phyloP scores from a whole-genome alignment of 129 eudicot species.

The Kitagawia praeruptora region DNA sequence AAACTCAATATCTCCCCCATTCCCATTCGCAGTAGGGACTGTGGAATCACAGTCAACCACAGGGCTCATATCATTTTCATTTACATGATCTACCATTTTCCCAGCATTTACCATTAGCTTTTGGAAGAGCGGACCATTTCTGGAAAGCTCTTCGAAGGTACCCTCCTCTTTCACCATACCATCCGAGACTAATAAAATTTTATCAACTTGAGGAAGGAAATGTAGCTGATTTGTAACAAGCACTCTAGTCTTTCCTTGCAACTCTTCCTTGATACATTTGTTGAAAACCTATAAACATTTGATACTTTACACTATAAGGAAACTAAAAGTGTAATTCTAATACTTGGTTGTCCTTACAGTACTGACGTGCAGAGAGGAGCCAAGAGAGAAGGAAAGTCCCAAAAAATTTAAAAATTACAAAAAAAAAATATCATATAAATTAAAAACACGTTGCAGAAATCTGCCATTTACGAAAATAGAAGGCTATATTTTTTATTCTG shows the following conservation, averaged over 20 bases:
- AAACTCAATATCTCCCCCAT: slow-evolving; percentile 31
- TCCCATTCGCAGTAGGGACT: slow-evolving; percentile 35
- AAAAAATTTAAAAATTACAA: no score
- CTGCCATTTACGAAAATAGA: no score
- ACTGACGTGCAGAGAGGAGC: neutral
- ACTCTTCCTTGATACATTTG: slow-evolving; percentile 75
- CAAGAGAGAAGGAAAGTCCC: neutral
- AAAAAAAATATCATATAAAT: no score
- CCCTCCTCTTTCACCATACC: slow-evolving; percentile 91
- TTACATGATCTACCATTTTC: slow-evolving; percentile 72
- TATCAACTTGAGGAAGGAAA: slow-evolving; percentile 87
- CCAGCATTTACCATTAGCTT: slow-evolving; percentile 92
- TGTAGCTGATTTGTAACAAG: slow-evolving; percentile 96
- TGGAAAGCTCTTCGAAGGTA: slow-evolving; percentile 77
- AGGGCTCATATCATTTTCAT: slow-evolving; percentile 31
- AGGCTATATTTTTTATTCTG: neutral
- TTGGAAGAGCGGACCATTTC: slow-evolving; percentile 53
- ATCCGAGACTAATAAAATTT: slow-evolving; percentile 66
- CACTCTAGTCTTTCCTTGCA: slow-evolving; percentile 79
- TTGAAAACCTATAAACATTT: slow-evolving; percentile 29
- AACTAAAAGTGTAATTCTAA: neutral
- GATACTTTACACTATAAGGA: neutral
- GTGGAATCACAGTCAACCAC: slow-evolving; percentile 26
- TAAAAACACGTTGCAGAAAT: no score
- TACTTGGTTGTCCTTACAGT: neutral